Evolutionary conservation across 2,329 filamentous ascomycete genomes (phyloP).

Genomic region (Diaporthe capsici): DNA sequence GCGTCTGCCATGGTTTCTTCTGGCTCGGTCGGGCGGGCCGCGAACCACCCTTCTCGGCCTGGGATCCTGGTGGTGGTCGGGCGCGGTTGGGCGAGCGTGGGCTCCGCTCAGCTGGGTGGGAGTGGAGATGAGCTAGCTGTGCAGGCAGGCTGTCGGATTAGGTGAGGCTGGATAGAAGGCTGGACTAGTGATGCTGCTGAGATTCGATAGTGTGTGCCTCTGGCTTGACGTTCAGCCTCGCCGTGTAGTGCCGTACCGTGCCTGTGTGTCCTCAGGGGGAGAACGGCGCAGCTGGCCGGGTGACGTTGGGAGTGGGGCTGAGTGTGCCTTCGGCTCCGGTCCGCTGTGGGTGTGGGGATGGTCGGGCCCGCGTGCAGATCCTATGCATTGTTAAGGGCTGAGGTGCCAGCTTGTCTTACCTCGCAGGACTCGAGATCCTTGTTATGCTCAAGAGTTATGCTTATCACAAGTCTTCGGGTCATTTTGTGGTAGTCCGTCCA

Average conservation of each 20-base stretch:
- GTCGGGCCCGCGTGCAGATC: conserved; percentile 32
- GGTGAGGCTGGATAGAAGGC: conserved; percentile 23
- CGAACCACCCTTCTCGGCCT: not conserved
- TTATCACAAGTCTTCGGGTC: conserved; percentile 16
- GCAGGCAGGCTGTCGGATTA: not conserved
- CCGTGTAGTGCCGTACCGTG: not conserved
- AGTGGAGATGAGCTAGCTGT: conserved; percentile 7
- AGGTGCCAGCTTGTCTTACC: conserved; percentile 2
- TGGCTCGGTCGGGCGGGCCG: not conserved
- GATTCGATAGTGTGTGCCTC: not conserved
- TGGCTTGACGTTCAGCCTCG: conserved; percentile 18
- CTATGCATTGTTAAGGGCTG: not conserved
- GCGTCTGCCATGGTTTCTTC: conserved; percentile 32
- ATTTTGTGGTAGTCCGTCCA: conserved; percentile 15
- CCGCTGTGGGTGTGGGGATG: conserved; percentile 15
- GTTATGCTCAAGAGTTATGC: conserved; percentile 12
- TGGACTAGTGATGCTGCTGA: conserved; percentile 23
- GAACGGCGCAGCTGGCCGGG: conserved; percentile 18
- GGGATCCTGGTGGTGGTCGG: conserved; percentile 5
- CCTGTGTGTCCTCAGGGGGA: not conserved
- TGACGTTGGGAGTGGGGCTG: conserved; percentile 28
- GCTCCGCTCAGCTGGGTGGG: conserved; percentile 24
- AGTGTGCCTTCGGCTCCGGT: conserved; percentile 21
- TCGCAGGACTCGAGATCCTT: not conserved
- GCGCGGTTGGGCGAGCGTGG: conserved; percentile 18